A percentile compares a stretch with the other conserved stretches of the same genome.
These are phyloP conservation scores for Acanthamoeba triangularis DNA, from an alignment of 208 protist genomes.

Conservation along the genomic window DNA sequence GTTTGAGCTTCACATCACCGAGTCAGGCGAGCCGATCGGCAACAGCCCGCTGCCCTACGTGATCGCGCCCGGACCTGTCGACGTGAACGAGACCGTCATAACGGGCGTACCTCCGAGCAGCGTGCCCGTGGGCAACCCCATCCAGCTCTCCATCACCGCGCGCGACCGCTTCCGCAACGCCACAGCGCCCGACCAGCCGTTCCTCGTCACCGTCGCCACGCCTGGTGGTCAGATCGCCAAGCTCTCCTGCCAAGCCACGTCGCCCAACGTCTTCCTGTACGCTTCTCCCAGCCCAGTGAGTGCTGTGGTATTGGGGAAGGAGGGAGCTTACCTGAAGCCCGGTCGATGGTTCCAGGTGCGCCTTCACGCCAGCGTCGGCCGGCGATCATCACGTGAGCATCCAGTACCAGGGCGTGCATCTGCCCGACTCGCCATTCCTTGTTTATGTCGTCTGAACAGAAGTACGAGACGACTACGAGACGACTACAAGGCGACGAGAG, in stretches of 20 bases:
- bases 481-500: no score
- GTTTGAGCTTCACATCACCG: conserved; percentile 67
- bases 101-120: conserved; percentile 14
- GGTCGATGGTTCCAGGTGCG: background rate
- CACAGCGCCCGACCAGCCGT: background rate
- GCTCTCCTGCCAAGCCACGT: conserved; percentile 43
- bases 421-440: background rate
- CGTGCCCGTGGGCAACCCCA: conserved; percentile 9
- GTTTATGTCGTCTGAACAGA: background rate
- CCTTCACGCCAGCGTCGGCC: background rate
- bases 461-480: background rate
- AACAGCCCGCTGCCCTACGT: conserved; percentile 36
- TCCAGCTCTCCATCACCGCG: conserved; percentile 56
- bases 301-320: background rate
- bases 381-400: conserved; percentile 20
- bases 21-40: conserved; percentile 62
- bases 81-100: conserved; percentile 29
- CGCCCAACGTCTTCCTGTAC: conserved; percentile 45
- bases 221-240: conserved; percentile 2
- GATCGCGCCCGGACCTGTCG: conserved; percentile 27
- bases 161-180: conserved; percentile 48
- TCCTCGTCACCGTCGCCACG: background rate
- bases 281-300: background rate
- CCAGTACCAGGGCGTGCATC: background rate
- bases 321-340: background rate